Conservation (phyloP, 805 yeast genomes). For the Candida nitratophila region DNA sequence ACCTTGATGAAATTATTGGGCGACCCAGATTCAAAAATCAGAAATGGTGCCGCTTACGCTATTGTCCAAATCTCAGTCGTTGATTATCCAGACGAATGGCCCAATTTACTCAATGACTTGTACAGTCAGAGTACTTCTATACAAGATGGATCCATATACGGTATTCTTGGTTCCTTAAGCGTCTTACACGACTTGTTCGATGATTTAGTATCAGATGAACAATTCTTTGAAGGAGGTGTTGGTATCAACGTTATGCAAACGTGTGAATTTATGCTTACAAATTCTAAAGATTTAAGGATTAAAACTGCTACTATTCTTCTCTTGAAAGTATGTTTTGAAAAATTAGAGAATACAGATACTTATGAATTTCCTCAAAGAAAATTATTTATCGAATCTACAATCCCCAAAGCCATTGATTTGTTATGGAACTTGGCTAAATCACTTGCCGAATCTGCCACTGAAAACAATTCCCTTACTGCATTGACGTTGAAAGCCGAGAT, state of each 20-base stretch:
- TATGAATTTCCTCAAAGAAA: conserved; percentile 30
- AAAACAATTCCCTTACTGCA: conserved; percentile 10
- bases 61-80: conserved; percentile 79
- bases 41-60: conserved; percentile 63
- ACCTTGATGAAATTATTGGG: conserved; percentile 43
- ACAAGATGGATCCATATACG: conserved; percentile 18
- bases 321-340: conserved; percentile 45
- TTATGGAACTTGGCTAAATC: conserved; percentile 8
- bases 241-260: conserved; percentile 49
- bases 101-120: conserved; percentile 47
- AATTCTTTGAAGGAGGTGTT: conserved; percentile 71
- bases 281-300: conserved; percentile 23
- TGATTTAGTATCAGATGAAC: conserved; percentile 80
- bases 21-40: conserved; percentile 48
- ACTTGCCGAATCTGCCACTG: neutral
- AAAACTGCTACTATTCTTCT: conserved; percentile 44
- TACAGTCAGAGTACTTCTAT: conserved; percentile 32
- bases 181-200: conserved; percentile 74
- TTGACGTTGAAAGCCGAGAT: conserved; percentile 19
- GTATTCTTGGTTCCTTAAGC: conserved; percentile 46
- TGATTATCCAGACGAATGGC: conserved; percentile 97
- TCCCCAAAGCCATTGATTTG: conserved; percentile 22
- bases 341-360: conserved; percentile 46
- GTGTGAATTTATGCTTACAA: conserved; percentile 35
- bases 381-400: conserved; percentile 23